Base-by-base conservation (phyloP, 108 stramenopile species). In the Tribonema minus region DNA sequence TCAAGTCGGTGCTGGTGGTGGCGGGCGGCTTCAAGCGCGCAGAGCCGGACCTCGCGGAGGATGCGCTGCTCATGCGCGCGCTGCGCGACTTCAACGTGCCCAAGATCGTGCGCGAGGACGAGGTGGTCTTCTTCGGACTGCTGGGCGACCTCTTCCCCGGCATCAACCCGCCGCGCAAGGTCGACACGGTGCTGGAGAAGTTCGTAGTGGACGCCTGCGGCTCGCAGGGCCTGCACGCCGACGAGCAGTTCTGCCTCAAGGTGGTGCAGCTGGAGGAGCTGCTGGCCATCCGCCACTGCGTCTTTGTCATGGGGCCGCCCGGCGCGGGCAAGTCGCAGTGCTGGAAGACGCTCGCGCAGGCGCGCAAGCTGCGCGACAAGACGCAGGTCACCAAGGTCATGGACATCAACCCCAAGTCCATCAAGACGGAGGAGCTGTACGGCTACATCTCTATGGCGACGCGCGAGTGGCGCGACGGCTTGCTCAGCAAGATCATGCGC, bases 381-480 rank as follows among this genome's bases (percentile, higher is more conserved):
- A 68, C 70, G 33, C 35, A 41, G 28, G 41, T 76, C 23, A 89
- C 89, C 3, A 91, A 82, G 67, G 79, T 85, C 26, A 78, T 89
- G 62, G 91, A 91, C 61, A 35, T 92, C 6, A 89, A 90, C 74
- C 91, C 92, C 31, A 91, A 92, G 80, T 87, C 92, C n/a, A 90
- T 90, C 46, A 89, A 85, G 61, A 89, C 90, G 34, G 88, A 90
- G 39, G 90, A 90, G 74, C 75, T 92, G 35, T 92, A 91, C 69
- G 92, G 92, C 0, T 90, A 68, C 78, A 90, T 91, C 41, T 87
- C 85, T 23, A 87, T 90, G 74, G 88, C 90, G 28, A 91, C 90
- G 15, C 59, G 90, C n/a, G 92, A 92, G 41, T 92, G 92, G 92
- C 87, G 83, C 40, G 92, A 92, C 61, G 92, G 92, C 9, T 66